Percentiles rank a stretch among this genome's conserved stretches.
Conservation (phyloP, 2,329 filamentous ascomycete genomes). For the Neofusicoccum kwambonambiense region DNA sequence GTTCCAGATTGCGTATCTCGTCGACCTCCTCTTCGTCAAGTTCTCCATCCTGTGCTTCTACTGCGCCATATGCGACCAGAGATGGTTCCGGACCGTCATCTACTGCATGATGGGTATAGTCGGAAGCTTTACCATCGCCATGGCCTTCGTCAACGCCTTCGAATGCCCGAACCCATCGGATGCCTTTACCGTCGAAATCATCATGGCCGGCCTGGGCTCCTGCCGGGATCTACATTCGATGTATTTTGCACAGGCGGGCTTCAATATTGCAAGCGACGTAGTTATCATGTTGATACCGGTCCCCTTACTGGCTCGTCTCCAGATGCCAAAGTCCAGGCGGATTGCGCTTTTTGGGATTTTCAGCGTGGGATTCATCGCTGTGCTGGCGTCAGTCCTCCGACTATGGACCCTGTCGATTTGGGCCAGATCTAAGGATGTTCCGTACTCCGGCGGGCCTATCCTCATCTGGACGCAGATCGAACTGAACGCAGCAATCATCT, state of each 20-base stretch:
- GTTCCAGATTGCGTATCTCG: slow-evolving; percentile 30
- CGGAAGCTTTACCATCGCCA: slow-evolving; percentile 30
- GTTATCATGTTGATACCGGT: slow-evolving; percentile 47
- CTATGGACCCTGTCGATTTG: slow-evolving; percentile 39
- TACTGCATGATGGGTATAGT: slow-evolving; percentile 32
- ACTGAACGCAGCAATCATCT: slow-evolving; percentile 48
- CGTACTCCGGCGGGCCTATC: slow-evolving; percentile 31
- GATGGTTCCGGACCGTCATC: slow-evolving; percentile 31
- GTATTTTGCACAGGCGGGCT: slow-evolving; percentile 37
- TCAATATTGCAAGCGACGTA: slow-evolving; percentile 44
- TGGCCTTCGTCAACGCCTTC: slow-evolving; percentile 30
- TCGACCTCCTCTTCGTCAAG: slow-evolving; percentile 32
- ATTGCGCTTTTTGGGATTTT: slow-evolving; percentile 48
- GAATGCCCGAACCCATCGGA: slow-evolving; percentile 34
- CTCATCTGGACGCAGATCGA: slow-evolving; percentile 50
- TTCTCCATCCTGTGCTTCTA: slow-evolving; percentile 37
- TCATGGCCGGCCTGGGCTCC: slow-evolving; percentile 24
- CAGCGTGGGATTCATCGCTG: slow-evolving; percentile 35
- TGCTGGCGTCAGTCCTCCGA: slow-evolving; percentile 35
- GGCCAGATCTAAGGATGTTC: slow-evolving; percentile 26
- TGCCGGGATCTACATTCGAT: slow-evolving; percentile 35
- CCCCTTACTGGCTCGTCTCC: slow-evolving; percentile 45
- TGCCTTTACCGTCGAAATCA: slow-evolving; percentile 29
- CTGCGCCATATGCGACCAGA: slow-evolving; percentile 34
- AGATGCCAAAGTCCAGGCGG: slow-evolving; percentile 51